Conservation (phyloP, 441 rosid species). For the Bocquillonia castaneifolia region DNA sequence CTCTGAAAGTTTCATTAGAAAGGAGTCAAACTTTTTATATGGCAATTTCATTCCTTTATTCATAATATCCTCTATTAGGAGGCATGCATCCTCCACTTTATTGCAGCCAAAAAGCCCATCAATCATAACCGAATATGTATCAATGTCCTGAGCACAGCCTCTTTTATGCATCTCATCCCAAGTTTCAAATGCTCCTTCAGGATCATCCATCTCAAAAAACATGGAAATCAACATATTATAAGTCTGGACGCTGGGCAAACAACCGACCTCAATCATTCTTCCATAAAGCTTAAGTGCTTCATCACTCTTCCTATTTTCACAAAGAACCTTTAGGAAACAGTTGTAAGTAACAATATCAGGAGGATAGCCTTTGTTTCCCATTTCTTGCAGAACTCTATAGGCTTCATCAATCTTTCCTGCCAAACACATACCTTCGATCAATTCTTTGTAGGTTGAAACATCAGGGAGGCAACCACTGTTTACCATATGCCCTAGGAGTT, state of each 20-base stretch:
- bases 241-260: slow-evolving; percentile 84
- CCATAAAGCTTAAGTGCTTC: slow-evolving; percentile 73
- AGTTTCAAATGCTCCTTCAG: slow-evolving; percentile 63
- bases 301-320: slow-evolving; percentile 51
- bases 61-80: slow-evolving; percentile 63
- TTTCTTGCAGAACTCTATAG: slow-evolving; percentile 70
- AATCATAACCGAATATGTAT: slow-evolving; percentile 77
- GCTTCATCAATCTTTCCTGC: slow-evolving; percentile 78
- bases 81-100: slow-evolving; percentile 64
- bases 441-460: slow-evolving; percentile 73
- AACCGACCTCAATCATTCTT: slow-evolving; percentile 55
- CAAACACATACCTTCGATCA: slow-evolving; percentile 77
- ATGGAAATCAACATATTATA: slow-evolving; percentile 73
- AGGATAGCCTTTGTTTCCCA: slow-evolving; percentile 84
- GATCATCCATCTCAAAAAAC: slow-evolving; percentile 63
- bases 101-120: slow-evolving; percentile 76
- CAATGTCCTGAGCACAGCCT: slow-evolving; percentile 54
- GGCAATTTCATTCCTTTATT: slow-evolving; percentile 67
- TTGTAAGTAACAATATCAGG: slow-evolving; percentile 83
- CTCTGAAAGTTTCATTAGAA: slow-evolving; percentile 66
- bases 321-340: slow-evolving; percentile 81
- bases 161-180: slow-evolving; percentile 79
- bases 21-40: slow-evolving; percentile 63
- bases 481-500: slow-evolving; percentile 67
- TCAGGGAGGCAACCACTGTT: slow-evolving; percentile 81